Percentiles rank a stretch among this genome's conserved stretches.
These are phyloP conservation scores for Chaetoceros muelleri DNA, from an alignment of 108 stramenopile species.

Conservation along the genomic window DNA sequence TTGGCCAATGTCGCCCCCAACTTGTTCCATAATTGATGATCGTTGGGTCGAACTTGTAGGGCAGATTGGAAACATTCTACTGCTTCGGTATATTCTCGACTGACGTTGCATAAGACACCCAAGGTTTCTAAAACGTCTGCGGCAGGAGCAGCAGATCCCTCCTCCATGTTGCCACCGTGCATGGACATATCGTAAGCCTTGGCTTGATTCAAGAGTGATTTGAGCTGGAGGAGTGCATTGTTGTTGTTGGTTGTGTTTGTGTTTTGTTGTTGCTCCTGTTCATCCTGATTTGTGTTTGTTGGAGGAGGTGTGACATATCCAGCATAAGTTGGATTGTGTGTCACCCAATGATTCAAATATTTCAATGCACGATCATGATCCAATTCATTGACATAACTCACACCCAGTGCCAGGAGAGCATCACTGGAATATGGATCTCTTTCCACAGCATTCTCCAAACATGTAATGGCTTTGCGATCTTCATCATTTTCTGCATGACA, in stretches of 20 bases:
- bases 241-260: conserved; percentile 29
- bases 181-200: conserved; percentile 49
- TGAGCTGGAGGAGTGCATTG: conserved; percentile 76
- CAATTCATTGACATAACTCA: conserved; percentile 90
- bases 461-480: conserved; percentile 82
- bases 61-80: conserved; percentile 66
- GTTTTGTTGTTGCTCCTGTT: conserved; percentile 7
- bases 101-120: conserved; percentile 91
- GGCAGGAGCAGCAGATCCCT: too few relatives aligned
- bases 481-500: conserved; percentile 92
- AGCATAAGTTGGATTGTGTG: conserved; percentile 90
- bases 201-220: conserved; percentile 66
- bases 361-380: conserved; percentile 70
- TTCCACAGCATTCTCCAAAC: conserved; percentile 83
- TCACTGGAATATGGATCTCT: conserved; percentile 82
- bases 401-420: conserved; percentile 78
- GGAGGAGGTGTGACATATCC: conserved; percentile 33
- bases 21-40: conserved; percentile 88
- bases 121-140: conserved; percentile 80
- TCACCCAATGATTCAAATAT: conserved; percentile 85
- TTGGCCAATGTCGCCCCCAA: conserved; percentile 96
- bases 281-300: conserved; percentile 6
- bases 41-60: conserved; percentile 50
- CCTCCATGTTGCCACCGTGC: conserved; percentile 12
- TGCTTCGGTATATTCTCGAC: conserved; percentile 79